These are phyloP conservation scores for Diplodia corticola DNA, from an alignment of 2,329 filamentous ascomycete genomes.

Conservation along the genomic window DNA sequence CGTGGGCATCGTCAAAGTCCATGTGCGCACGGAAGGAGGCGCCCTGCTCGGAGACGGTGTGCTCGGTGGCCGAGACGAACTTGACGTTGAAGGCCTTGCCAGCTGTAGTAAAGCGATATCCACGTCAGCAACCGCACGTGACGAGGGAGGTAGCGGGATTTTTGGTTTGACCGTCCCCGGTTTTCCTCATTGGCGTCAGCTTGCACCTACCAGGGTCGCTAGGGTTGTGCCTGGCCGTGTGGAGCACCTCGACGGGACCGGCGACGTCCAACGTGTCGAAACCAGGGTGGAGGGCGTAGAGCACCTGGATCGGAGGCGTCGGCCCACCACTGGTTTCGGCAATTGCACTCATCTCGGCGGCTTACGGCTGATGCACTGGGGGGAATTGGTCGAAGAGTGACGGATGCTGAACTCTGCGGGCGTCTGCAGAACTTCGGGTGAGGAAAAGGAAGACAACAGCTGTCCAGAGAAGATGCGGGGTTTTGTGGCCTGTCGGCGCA, in stretches of 20 bases:
- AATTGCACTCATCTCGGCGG: constrained; percentile 50
- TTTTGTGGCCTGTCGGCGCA: constrained; percentile 16
- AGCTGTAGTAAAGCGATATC: constrained; percentile 35
- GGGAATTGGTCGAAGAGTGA: not conserved
- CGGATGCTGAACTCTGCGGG: not conserved
- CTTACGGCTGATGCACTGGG: not conserved
- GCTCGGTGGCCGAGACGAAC: constrained; percentile 48
- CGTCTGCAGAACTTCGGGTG: not conserved
- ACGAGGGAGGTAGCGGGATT: not conserved
- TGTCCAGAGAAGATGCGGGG: constrained; percentile 6
- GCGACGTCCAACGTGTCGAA: constrained; percentile 60
- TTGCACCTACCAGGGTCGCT: constrained; percentile 50
- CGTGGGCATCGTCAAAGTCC: constrained; percentile 74
- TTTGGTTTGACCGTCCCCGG: constrained; percentile 1
- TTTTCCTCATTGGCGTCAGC: not conserved
- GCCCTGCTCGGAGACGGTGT: constrained; percentile 60
- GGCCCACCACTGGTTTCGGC: constrained; percentile 38
- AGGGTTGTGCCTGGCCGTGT: constrained; percentile 54
- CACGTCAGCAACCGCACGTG: not conserved
- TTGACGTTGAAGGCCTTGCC: constrained; percentile 57
- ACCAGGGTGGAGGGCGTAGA: constrained; percentile 58
- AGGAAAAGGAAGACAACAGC: not conserved
- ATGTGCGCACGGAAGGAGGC: constrained; percentile 73
- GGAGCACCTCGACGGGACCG: constrained; percentile 60
- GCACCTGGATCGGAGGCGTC: constrained; percentile 56